These are phyloP conservation scores for Hordeum vulgare DNA, from an alignment of 176 grass and related monocot genomes.

Conservation along the genomic window MorexV3_pseudomolecules_assembly NC_058523.1:558662663-558663162, in stretches of 20 bases:
- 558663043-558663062: neutral
- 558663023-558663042: neutral
- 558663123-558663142: neutral
- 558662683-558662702: neutral
- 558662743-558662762: neutral
- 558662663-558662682: neutral
- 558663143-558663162: neutral
- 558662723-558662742: neutral
- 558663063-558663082: rapidly evolving
- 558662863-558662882: neutral
- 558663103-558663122: neutral
- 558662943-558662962: neutral
- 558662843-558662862: neutral
- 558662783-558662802: neutral
- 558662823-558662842: neutral
- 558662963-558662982: neutral
- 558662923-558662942: neutral
- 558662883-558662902: neutral
- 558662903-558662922: neutral
- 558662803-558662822: neutral
- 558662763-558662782: neutral
- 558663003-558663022: neutral
- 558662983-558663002: neutral
- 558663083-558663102: too few species aligned
- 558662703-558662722: neutral